A percentile compares a stretch with the other conserved stretches of the same genome.
Conservation (phyloP, 257 asterid species). For the Nicotiana benthamiana region DNA sequence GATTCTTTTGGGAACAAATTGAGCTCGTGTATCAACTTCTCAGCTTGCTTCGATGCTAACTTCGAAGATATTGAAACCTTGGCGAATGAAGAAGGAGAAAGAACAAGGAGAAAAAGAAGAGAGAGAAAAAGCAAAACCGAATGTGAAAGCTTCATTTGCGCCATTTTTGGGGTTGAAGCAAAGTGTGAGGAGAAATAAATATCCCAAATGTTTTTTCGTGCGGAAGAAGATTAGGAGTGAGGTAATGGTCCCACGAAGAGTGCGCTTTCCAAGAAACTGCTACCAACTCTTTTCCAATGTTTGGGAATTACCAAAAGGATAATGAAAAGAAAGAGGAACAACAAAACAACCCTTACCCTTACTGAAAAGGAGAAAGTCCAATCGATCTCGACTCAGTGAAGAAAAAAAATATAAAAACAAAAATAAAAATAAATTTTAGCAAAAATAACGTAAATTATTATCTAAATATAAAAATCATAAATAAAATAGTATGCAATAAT, state of each 20-base stretch:
- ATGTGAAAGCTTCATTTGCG: constrained; percentile 23
- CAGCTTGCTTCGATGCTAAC: constrained; percentile 37
- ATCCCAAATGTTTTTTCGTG: neutral
- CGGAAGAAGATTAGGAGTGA: neutral
- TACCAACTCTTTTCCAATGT: no score
- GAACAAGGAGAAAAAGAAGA: constrained; percentile 17
- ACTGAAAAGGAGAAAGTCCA: no score
- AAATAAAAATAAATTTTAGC: no score
- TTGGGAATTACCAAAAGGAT: no score
- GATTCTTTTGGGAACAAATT: constrained; percentile 59
- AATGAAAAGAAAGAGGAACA: no score
- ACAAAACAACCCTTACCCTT: no score
- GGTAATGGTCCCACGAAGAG: neutral
- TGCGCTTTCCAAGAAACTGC: neutral
- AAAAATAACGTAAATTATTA: no score
- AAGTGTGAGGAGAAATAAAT: neutral
- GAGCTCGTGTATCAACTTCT: constrained; percentile 58
- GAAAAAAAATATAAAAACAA: no score
- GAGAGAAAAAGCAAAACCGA: constrained; percentile 6
- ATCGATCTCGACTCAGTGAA: no score
- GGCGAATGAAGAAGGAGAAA: constrained; percentile 31
- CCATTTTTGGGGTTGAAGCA: neutral
- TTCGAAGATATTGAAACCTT: constrained; percentile 40
- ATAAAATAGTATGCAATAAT: no score
- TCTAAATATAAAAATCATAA: no score